Evolutionary conservation across 1,284 basidiomycete species (phyloP).

Genomic region (Rhizoctonia solani): DNA sequence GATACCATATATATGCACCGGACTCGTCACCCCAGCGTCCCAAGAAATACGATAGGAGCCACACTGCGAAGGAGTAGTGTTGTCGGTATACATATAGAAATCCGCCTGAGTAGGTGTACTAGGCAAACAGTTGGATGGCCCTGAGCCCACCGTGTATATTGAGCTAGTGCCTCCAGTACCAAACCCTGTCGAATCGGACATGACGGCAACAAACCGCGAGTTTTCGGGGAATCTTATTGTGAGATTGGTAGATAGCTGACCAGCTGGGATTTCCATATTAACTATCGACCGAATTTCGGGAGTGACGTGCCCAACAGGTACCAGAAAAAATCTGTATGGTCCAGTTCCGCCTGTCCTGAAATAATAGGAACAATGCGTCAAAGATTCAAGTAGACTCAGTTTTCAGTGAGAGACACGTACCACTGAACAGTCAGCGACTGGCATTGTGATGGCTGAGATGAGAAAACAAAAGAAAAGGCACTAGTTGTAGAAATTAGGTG

Average conservation of each 20-base stretch:
- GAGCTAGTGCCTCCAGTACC: slow-evolving; percentile 75
- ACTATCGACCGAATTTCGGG: slow-evolving; percentile 68
- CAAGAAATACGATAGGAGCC: slow-evolving; percentile 11
- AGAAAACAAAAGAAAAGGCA: slow-evolving; percentile 20
- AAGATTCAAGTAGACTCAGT: too few species aligned
- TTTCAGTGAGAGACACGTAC: too few species aligned
- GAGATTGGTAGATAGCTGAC: slow-evolving; percentile 54
- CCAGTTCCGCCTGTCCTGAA: slow-evolving; percentile 18
- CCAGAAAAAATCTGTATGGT: slow-evolving; percentile 14
- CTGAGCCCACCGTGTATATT: slow-evolving; percentile 60
- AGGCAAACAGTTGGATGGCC: slow-evolving; percentile 65
- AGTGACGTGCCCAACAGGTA: slow-evolving; percentile 42
- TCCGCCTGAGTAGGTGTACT: slow-evolving; percentile 44
- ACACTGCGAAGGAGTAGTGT: slow-evolving; percentile 11
- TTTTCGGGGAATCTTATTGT: slow-evolving; percentile 65
- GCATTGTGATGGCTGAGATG: slow-evolving; percentile 25
- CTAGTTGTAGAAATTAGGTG: slow-evolving; percentile 7
- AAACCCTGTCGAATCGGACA: slow-evolving; percentile 67
- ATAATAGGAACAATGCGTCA: too few species aligned
- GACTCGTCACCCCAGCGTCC: slow-evolving; percentile 46
- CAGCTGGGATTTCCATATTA: slow-evolving; percentile 55
- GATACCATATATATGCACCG: slow-evolving; percentile 64
- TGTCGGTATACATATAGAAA: slow-evolving; percentile 14
- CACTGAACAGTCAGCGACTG: slow-evolving; percentile 18
- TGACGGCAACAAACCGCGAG: slow-evolving; percentile 71